Percentiles rank a stretch among this genome's conserved stretches.
phyloP scores from a whole-genome alignment of 805 yeast genomes.

The Ogataea allantospora region DNA sequence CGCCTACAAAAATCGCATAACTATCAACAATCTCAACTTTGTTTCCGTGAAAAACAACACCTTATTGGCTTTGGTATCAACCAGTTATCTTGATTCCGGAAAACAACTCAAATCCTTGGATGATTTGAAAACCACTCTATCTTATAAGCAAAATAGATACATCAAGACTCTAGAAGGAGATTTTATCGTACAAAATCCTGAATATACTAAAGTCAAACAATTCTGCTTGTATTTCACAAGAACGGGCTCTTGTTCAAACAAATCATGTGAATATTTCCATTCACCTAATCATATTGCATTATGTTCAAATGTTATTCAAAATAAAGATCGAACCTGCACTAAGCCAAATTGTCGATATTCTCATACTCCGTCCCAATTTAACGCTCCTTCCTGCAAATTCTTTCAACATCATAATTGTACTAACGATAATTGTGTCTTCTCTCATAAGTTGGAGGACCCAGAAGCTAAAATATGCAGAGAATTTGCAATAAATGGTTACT shows the following conservation, averaged over 20 bases:
- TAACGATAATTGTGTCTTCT: conserved; percentile 49
- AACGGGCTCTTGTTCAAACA: conserved; percentile 48
- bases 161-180: conserved; percentile 26
- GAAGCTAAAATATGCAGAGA: conserved; percentile 52
- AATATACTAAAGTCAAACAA: conserved; percentile 7
- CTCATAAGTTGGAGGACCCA: conserved; percentile 43
- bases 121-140: conserved; percentile 19
- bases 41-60: conserved; percentile 42
- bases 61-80: conserved; percentile 40
- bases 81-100: conserved; percentile 15
- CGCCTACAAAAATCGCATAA: conserved; percentile 45
- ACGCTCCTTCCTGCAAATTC: conserved; percentile 58
- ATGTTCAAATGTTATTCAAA: conserved; percentile 47
- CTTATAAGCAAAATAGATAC: conserved; percentile 19
- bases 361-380: conserved; percentile 58
- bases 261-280: conserved; percentile 56
- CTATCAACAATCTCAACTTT: conserved; percentile 41
- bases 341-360: conserved; percentile 50
- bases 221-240: conserved; percentile 34
- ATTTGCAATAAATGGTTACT: conserved; percentile 68
- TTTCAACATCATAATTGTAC: conserved; percentile 47
- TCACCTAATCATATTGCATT: conserved; percentile 48
- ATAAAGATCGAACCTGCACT: conserved; percentile 43
- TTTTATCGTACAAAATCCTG: conserved; percentile 19
- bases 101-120: conserved; percentile 18